Conservation (phyloP, 1,139 yeast genomes). For the Wickerhamomyces sp. region DNA sequence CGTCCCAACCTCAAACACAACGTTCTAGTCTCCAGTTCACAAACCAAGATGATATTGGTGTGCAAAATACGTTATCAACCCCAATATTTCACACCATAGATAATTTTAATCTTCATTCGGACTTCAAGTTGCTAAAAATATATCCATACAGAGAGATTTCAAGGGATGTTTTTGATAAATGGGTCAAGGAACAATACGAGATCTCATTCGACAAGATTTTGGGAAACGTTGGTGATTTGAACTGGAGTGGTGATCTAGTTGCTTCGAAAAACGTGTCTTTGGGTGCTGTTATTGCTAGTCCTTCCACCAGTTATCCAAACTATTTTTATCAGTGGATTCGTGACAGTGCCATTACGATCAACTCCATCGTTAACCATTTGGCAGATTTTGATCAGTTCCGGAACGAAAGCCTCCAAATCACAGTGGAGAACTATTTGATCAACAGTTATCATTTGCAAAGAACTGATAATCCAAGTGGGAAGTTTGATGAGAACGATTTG, state of each 20-base stretch:
- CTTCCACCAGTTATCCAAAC: constrained; percentile 63
- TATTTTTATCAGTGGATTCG: constrained; percentile 90
- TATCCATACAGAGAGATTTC: constrained; percentile 15
- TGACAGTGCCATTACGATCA: constrained; percentile 81
- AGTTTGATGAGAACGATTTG: constrained; percentile 35
- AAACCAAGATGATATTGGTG: too few species aligned
- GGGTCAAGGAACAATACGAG: constrained; percentile 50
- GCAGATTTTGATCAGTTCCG: constrained; percentile 27
- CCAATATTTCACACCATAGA: constrained; percentile 8
- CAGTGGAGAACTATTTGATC: constrained; percentile 56
- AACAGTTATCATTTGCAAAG: constrained; percentile 60
- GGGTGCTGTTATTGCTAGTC: constrained; percentile 84
- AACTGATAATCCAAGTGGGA: constrained; percentile 63
- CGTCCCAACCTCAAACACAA: too few species aligned
- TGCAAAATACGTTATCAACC: too few species aligned
- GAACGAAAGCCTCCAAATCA: constrained; percentile 26
- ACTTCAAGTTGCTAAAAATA: constrained; percentile 13
- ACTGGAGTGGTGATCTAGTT: constrained; percentile 24
- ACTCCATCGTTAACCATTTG: constrained; percentile 53
- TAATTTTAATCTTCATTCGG: constrained; percentile 19
- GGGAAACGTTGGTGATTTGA: constrained; percentile 57
- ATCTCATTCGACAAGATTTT: constrained; percentile 51
- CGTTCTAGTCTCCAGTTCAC: too few species aligned
- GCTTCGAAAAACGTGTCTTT: constrained; percentile 37
- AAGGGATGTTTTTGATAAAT: constrained; percentile 42